Evolutionary conservation across 805 yeast species (phyloP).

Genomic region (Candida manassasensis): DNA sequence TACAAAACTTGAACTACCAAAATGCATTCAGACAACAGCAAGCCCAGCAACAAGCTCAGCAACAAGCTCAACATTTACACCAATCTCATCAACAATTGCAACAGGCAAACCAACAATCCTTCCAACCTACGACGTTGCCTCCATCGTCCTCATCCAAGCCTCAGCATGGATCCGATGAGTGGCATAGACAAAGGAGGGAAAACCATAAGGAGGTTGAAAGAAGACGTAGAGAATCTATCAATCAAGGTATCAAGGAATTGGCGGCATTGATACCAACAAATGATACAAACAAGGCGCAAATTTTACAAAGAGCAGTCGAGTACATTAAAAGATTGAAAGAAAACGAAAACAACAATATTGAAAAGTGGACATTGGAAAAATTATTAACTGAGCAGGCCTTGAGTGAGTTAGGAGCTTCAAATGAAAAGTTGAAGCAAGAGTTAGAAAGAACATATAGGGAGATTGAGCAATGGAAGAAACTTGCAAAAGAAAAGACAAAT

Average conservation of each 20-base stretch:
- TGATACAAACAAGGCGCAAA: slow-evolving; percentile 88
- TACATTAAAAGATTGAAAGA: slow-evolving; percentile 86
- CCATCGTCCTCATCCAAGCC: slow-evolving; percentile 40
- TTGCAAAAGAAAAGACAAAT: slow-evolving; percentile 14
- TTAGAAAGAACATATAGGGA: slow-evolving; percentile 90
- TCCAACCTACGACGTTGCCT: slow-evolving; percentile 34
- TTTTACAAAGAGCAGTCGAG: slow-evolving; percentile 82
- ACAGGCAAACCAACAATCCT: slow-evolving; percentile 14
- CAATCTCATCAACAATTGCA: slow-evolving; percentile 11
- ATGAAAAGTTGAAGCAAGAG: slow-evolving; percentile 83
- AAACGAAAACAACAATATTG: slow-evolving; percentile 82
- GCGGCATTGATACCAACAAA: slow-evolving; percentile 74
- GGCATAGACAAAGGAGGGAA: slow-evolving; percentile 78
- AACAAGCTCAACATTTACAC: slow-evolving; percentile 8
- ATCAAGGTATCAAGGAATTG: slow-evolving; percentile 77
- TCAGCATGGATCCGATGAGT: slow-evolving; percentile 71
- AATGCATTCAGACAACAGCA: slow-evolving; percentile 14
- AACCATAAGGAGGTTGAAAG: slow-evolving; percentile 96
- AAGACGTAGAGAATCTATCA: slow-evolving; percentile 84
- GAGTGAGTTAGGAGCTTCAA: slow-evolving; percentile 75
- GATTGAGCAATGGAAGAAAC: slow-evolving; percentile 72
- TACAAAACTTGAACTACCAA: slow-evolving; percentile 13
- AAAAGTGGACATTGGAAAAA: slow-evolving; percentile 94
- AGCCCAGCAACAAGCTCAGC: slow-evolving; percentile 13
- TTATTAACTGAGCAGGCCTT: slow-evolving; percentile 88